These are phyloP conservation scores for Symbiotaphrina buchneri DNA, from an alignment of 495 filamentous ascomycete species.

Conservation along the genomic window DNA sequence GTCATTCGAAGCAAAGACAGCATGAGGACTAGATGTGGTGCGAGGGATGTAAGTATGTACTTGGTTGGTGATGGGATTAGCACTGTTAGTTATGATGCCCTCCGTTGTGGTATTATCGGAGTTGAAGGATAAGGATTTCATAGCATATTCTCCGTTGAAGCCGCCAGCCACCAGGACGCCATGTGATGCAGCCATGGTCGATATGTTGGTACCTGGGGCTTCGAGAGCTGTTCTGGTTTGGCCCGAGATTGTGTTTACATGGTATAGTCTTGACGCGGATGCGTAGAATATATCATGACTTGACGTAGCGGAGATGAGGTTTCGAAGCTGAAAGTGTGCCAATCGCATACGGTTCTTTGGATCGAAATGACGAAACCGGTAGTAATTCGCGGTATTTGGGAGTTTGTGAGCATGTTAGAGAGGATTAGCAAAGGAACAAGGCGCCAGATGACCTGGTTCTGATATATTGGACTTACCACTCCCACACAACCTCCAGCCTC, in stretches of 20 bases:
- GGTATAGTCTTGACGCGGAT: conserved; percentile 8
- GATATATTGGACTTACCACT: background rate
- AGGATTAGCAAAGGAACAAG: background rate
- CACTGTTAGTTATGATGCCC: conserved; percentile 40
- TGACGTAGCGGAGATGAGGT: conserved; percentile 51
- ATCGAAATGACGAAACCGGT: conserved; percentile 49
- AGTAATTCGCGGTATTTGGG: conserved; percentile 30
- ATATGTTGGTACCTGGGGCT: conserved; percentile 25
- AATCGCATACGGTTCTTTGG: conserved; percentile 37
- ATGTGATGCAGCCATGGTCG: conserved; percentile 43
- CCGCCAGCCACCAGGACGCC: conserved; percentile 57
- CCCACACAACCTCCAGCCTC: conserved; percentile 1
- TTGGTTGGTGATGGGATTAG: conserved; percentile 73
- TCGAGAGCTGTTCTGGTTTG: conserved; percentile 20
- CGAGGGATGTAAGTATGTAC: conserved; percentile 45
- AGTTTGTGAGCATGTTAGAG: conserved; percentile 7
- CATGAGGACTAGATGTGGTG: conserved; percentile 33
- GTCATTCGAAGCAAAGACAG: conserved; percentile 75
- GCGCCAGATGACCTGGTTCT: background rate
- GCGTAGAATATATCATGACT: conserved; percentile 64
- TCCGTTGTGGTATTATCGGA: conserved; percentile 22
- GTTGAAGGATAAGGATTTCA: conserved; percentile 29
- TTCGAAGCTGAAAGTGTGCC: conserved; percentile 78
- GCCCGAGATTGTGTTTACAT: conserved; percentile 31
- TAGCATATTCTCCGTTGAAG: conserved; percentile 61